These are phyloP conservation scores for Panus rudis DNA, from an alignment of 768 basidiomycete species.

Conservation along the genomic window DNA sequence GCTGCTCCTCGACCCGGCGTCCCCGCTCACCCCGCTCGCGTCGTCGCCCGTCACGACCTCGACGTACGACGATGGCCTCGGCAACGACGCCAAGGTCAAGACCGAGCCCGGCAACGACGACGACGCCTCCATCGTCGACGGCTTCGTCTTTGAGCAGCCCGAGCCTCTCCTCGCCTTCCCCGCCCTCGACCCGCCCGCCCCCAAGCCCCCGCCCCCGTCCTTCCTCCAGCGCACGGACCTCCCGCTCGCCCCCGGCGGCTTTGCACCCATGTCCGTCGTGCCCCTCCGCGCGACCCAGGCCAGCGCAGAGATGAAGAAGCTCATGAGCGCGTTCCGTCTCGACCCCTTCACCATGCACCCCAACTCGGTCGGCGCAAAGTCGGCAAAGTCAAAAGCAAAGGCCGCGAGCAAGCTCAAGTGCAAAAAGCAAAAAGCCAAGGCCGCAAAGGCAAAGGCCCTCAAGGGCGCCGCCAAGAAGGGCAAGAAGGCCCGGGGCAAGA, in stretches of 20 bases:
- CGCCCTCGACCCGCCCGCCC: neutral
- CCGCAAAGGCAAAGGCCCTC: too few species aligned
- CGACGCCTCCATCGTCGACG: conserved; percentile 3
- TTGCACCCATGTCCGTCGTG: conserved; percentile 29
- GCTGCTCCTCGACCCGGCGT: too few species aligned
- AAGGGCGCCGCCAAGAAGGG: too few species aligned
- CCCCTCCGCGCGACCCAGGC: conserved; percentile 75
- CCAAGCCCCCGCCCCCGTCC: neutral
- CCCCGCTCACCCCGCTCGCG: conserved; percentile 5
- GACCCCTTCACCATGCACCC: conserved; percentile 64
- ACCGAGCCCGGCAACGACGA: conserved; percentile 9
- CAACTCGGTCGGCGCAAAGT: conserved; percentile 23
- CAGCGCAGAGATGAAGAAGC: conserved; percentile 56
- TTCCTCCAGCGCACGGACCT: neutral
- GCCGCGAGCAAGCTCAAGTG: too few species aligned
- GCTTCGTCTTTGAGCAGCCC: conserved; percentile 11
- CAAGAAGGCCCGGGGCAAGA: too few species aligned
- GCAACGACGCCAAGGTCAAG: neutral
- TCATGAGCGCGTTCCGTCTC: conserved; percentile 75
- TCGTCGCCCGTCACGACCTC: neutral
- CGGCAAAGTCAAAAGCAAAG: too few species aligned
- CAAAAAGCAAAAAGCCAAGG: too few species aligned
- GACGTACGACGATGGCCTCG: too few species aligned
- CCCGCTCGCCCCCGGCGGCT: neutral
- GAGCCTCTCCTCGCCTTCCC: neutral